phyloP scores from a whole-genome alignment of 148 eudicot species.

The Fagopyrum tataricum region DNA sequence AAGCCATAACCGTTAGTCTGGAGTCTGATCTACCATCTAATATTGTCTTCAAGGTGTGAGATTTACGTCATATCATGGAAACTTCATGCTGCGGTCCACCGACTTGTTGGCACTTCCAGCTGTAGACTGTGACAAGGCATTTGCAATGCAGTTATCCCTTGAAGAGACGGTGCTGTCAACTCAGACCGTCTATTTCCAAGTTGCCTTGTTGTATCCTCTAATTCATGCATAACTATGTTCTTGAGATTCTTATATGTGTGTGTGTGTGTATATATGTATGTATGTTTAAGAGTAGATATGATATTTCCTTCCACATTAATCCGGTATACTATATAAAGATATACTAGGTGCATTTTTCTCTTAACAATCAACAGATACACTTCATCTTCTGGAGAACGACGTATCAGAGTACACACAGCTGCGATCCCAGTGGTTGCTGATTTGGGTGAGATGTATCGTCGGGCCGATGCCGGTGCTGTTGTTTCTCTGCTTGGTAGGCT shows the following conservation, averaged over 20 bases:
- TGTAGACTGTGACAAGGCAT: slow-evolving; percentile 96
- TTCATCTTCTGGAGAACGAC: slow-evolving; percentile 98
- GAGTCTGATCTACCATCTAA: slow-evolving; percentile 14
- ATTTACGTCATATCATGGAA: slow-evolving; percentile 89
- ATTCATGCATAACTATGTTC: neutral
- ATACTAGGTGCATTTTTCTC: slow-evolving; percentile 20
- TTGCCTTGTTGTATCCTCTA: slow-evolving; percentile 93
- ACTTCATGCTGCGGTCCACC: slow-evolving; percentile 96
- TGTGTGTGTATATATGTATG: too few species aligned
- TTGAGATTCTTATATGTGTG: neutral
- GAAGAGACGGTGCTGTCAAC: slow-evolving; percentile 81
- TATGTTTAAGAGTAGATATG: neutral
- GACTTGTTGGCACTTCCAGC: slow-evolving; percentile 98
- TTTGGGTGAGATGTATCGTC: slow-evolving; percentile 90
- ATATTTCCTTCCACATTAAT: neutral
- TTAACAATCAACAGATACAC: slow-evolving; percentile 66
- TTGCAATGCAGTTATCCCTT: slow-evolving; percentile 76
- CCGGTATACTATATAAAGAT: neutral
- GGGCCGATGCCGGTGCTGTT: slow-evolving; percentile 87
- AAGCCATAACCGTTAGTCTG: neutral
- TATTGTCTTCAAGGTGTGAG: slow-evolving; percentile 53
- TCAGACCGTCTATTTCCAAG: slow-evolving; percentile 86
- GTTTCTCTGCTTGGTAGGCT: slow-evolving; percentile 76
- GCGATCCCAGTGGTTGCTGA: slow-evolving; percentile 92
- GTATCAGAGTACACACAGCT: slow-evolving; percentile 95